Evolutionary conservation across 805 yeast genomes (phyloP).

Genomic region (Metschnikowia colocasiae): DNA sequence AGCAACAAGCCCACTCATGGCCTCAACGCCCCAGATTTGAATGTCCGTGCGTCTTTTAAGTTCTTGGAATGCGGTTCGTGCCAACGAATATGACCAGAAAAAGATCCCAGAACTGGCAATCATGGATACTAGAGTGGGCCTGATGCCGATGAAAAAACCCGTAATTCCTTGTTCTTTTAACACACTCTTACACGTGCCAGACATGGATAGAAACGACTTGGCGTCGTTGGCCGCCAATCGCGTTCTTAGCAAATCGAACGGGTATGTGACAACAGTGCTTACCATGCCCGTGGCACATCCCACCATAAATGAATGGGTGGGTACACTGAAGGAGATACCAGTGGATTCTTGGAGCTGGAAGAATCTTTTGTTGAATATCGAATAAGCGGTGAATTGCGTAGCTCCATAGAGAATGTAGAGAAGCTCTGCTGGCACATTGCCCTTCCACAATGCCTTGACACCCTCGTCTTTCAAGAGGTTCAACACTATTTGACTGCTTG

Average conservation of each 20-base stretch:
- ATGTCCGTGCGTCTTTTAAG: conserved; percentile 14
- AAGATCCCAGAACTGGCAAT: conserved; percentile 71
- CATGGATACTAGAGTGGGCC: conserved; percentile 55
- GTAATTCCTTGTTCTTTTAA: conserved; percentile 30
- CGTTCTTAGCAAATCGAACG: conserved; percentile 86
- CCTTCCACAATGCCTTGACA: conserved; percentile 82
- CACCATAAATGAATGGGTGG: conserved; percentile 48
- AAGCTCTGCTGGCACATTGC: conserved; percentile 86
- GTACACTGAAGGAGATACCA: conserved; percentile 26
- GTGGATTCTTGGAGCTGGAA: conserved; percentile 23
- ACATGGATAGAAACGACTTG: conserved; percentile 37
- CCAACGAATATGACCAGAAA: conserved; percentile 62
- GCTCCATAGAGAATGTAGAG: conserved; percentile 86
- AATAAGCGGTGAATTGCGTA: conserved; percentile 72
- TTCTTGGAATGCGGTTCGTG: conserved; percentile 35
- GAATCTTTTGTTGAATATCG: conserved; percentile 48
- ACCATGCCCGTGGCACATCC: conserved; percentile 77
- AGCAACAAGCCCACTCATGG: conserved; percentile 67
- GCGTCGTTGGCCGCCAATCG: conserved; percentile 66
- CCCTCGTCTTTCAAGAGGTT: conserved; percentile 63
- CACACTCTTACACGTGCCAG: conserved; percentile 25
- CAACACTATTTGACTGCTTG: conserved; percentile 35
- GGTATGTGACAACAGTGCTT: conserved; percentile 76
- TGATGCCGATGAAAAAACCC: conserved; percentile 51
- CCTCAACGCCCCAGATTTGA: conserved; percentile 42